phyloP scores from a whole-genome alignment of 2,329 filamentous ascomycete genomes.

The Geosmithia putterillii region DNA sequence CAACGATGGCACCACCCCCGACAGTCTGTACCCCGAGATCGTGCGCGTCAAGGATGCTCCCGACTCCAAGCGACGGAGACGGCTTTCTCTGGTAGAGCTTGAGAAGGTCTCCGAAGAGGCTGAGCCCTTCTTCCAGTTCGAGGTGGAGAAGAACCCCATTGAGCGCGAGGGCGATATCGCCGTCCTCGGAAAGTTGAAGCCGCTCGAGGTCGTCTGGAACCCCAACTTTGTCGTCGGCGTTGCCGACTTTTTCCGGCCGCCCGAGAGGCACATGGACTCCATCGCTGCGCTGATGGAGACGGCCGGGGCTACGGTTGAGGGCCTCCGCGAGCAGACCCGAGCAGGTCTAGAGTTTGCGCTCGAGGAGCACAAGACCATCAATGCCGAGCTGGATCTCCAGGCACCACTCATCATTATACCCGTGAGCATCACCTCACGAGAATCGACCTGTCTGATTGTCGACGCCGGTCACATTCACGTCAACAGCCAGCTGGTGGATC shows the following conservation, averaged over 20 bases:
- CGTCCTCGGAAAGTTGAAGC: constrained; percentile 81
- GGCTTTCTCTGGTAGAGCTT: constrained; percentile 41
- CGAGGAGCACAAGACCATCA: constrained; percentile 95
- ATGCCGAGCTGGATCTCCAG: constrained; percentile 89
- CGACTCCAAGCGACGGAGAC: constrained; percentile 28
- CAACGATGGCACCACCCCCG: constrained; percentile 88
- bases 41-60: constrained; percentile 88
- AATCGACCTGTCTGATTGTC: constrained; percentile 79
- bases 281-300: constrained; percentile 93
- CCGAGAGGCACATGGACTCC: constrained; percentile 96
- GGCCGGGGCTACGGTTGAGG: constrained; percentile 90
- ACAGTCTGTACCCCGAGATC: constrained; percentile 87
- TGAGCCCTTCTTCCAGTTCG: constrained; percentile 86
- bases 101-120: constrained; percentile 24
- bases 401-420: constrained; percentile 94
- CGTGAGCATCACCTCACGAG: constrained; percentile 73
- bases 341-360: constrained; percentile 93
- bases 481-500: constrained; percentile 85
- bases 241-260: constrained; percentile 90
- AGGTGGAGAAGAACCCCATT: constrained; percentile 89
- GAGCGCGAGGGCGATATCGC: constrained; percentile 87
- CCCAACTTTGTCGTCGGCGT: constrained; percentile 85
- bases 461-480: constrained; percentile 95
- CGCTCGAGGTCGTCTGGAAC: constrained; percentile 95
- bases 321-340: constrained; percentile 85